These are phyloP conservation scores for Zasmidium cellare DNA, from an alignment of 2,329 filamentous ascomycete genomes.

Conservation along the genomic window DNA sequence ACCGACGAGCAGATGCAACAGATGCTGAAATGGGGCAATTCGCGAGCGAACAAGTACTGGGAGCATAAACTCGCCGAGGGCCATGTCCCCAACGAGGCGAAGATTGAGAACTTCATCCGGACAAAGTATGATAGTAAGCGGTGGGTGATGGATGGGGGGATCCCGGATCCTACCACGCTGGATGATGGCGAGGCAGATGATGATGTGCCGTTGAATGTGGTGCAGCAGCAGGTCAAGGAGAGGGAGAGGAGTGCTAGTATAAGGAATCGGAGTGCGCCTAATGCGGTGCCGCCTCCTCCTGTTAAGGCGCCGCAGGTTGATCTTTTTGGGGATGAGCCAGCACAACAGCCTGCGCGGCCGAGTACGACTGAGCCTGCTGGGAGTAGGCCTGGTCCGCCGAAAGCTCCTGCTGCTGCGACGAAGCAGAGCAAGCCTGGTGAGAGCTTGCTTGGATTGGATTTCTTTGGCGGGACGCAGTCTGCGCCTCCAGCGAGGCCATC, in stretches of 20 bases:
- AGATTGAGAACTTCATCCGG: conserved; percentile 99
- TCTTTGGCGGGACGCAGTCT: conserved; percentile 72
- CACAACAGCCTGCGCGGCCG: conserved; percentile 59
- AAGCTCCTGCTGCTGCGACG: conserved; percentile 38
- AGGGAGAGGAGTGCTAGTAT: conserved; percentile 36
- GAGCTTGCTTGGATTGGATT: conserved; percentile 88
- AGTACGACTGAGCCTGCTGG: conserved; percentile 74
- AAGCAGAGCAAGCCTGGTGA: conserved; percentile 72
- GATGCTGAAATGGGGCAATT: conserved; percentile 92
- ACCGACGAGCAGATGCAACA: conserved; percentile 97
- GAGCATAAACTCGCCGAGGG: conserved; percentile 89
- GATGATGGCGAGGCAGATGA: conserved; percentile 75
- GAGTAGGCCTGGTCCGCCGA: conserved; percentile 46
- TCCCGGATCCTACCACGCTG: conserved; percentile 87
- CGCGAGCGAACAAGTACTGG: conserved; percentile 98
- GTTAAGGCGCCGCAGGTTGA: conserved; percentile 58
- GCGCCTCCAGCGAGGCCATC: conserved; percentile 74
- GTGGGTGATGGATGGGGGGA: conserved; percentile 98
- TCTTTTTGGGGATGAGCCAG: conserved; percentile 71
- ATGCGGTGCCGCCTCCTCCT: conserved; percentile 15
- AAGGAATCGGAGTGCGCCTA: conserved; percentile 36
- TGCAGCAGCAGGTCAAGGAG: conserved; percentile 70
- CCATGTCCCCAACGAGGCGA: conserved; percentile 90
- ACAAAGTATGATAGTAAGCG: conserved; percentile 99
- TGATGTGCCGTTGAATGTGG: conserved; percentile 69